These are phyloP conservation scores for Pouteria glomerata DNA, from an alignment of 148 eudicot genomes.

Conservation along the genomic window DNA sequence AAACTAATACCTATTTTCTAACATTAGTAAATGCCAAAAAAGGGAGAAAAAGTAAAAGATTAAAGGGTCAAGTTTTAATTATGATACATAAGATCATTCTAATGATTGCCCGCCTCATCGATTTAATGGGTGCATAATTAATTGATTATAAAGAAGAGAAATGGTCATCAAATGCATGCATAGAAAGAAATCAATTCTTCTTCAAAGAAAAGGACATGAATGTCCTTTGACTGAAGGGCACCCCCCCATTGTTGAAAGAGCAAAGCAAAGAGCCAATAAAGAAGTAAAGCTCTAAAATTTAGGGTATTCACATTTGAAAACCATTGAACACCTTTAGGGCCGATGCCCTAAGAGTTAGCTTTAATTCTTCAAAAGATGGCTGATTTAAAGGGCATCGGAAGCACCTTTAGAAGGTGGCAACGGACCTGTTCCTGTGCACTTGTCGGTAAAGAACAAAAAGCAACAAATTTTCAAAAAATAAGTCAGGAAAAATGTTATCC, in stretches of 20 bases:
- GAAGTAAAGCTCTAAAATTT: not conserved
- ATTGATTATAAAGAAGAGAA: slow-evolving; percentile 2
- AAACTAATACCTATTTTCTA: too few relatives aligned
- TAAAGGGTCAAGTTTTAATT: not conserved
- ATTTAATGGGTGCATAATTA: too few relatives aligned
- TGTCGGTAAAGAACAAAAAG: slow-evolving; percentile 10
- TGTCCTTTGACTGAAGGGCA: slow-evolving; percentile 14
- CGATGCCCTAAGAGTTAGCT: not conserved
- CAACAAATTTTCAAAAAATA: not conserved
- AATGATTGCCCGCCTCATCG: not conserved
- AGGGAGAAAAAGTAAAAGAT: too few relatives aligned
- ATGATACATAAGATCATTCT: not conserved
- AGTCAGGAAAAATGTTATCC: not conserved
- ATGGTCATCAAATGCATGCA: not conserved
- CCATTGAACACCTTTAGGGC: not conserved
- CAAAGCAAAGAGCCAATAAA: slow-evolving; percentile 13
- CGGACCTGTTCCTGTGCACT: not conserved
- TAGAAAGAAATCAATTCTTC: not conserved
- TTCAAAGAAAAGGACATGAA: slow-evolving; percentile 11
- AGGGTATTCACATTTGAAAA: not conserved
- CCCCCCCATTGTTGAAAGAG: not conserved
- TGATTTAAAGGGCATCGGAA: slow-evolving; percentile 14
- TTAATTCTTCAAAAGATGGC: slow-evolving; percentile 16
- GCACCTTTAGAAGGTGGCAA: slow-evolving; percentile 6
- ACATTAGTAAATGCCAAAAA: too few relatives aligned